phyloP scores from a whole-genome alignment of 306 rosid genomes.

The Lathyrus oleraceus region DNA sequence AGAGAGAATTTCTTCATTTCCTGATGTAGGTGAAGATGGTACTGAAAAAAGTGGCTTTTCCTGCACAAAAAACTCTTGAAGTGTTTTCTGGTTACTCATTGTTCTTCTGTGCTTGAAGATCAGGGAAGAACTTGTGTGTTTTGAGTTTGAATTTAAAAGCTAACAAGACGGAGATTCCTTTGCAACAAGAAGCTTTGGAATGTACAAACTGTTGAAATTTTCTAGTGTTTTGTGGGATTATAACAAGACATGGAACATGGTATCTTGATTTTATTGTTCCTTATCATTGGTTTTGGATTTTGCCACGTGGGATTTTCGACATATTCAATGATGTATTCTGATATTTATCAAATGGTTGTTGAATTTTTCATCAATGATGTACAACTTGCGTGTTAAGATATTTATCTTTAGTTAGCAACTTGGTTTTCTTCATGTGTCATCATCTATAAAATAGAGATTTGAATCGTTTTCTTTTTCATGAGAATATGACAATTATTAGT shows the following conservation, averaged over 20 bases:
- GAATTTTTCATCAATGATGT: constrained; percentile 35
- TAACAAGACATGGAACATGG: constrained; percentile 29
- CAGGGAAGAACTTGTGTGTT: constrained; percentile 5
- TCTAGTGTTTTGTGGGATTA: constrained; percentile 24
- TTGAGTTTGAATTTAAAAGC: constrained; percentile 27
- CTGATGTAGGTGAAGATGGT: constrained; percentile 40
- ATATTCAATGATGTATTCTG: constrained; percentile 1
- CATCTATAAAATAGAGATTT: constrained; percentile 1
- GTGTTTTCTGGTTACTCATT: constrained; percentile 39
- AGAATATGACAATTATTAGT: constrained; percentile 19
- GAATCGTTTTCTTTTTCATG: not conserved
- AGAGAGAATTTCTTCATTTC: constrained; percentile 56
- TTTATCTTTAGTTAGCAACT: not conserved
- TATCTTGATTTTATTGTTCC: constrained; percentile 38
- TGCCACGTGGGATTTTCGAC: constrained; percentile 38
- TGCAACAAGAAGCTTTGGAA: constrained; percentile 52
- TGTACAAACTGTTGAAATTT: constrained; percentile 36
- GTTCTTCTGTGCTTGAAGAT: not conserved
- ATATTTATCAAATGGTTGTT: constrained; percentile 35
- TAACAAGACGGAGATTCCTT: constrained; percentile 45
- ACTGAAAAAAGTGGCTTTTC: constrained; percentile 32
- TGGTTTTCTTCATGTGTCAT: constrained; percentile 32
- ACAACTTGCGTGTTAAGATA: constrained; percentile 39
- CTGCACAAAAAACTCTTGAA: constrained; percentile 49
- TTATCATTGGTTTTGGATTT: constrained; percentile 38